Percentiles rank a stretch among this genome's conserved stretches.
Evolutionary conservation across 2,329 filamentous ascomycete species (phyloP).

Genomic region (Verticillium tricorpus): DNA sequence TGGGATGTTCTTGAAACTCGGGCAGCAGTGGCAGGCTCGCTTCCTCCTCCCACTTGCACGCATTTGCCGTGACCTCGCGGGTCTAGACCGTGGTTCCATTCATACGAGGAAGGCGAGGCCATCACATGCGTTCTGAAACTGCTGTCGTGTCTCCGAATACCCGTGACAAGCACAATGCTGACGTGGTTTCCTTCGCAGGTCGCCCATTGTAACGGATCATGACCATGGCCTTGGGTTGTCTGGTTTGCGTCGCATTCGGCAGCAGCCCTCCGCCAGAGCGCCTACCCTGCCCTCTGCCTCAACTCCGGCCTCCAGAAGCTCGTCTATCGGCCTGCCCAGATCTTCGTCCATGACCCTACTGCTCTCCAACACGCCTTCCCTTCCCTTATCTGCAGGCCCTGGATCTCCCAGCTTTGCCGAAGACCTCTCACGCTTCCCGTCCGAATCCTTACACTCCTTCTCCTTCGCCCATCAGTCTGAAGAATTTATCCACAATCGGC

Average conservation of each 20-base stretch:
- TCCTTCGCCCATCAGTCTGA: conserved; percentile 96
- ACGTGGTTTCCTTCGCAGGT: conserved; percentile 44
- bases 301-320: conserved; percentile 56
- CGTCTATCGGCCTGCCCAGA: conserved; percentile 55
- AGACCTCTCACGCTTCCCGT: conserved; percentile 87
- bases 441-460: conserved; percentile 95
- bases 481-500: conserved; percentile 83
- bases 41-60: no score
- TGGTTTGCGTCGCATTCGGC: conserved; percentile 88
- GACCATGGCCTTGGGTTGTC: conserved; percentile 83
- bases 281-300: conserved; percentile 62
- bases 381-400: conserved; percentile 56
- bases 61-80: no score
- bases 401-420: conserved; percentile 75
- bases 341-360: conserved; percentile 69
- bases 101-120: not conserved
- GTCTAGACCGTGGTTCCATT: not conserved
- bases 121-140: not conserved
- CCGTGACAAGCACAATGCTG: conserved; percentile 11
- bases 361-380: conserved; percentile 50
- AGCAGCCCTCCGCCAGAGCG: conserved; percentile 66
- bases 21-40: no score
- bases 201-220: conserved; percentile 77
- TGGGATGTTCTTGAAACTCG: no score
- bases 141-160: not conserved